Evolutionary conservation across 352 stramenopile species (phyloP), one percentile per base, ranked within the genome.

Genomic region (Phytophthora citrophthora): DNA sequence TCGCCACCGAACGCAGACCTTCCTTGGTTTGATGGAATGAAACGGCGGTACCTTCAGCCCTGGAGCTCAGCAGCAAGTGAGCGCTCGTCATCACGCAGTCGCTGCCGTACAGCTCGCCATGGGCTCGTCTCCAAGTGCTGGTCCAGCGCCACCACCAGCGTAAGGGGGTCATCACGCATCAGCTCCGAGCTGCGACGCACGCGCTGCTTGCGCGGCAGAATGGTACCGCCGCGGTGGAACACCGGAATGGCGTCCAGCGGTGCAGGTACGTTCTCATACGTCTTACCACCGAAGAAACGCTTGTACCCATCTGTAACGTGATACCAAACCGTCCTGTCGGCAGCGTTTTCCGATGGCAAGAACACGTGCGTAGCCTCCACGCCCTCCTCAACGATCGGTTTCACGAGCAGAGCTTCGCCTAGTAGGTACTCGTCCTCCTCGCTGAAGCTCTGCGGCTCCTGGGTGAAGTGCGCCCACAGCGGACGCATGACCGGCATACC

Each of bases 81-180:
- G 44, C 83, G 74, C 81, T 98, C 94, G 64, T 99, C 97, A 69
- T 99, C 98, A n/a, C n/a, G n/a, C n/a, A n/a, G n/a, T n/a, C n/a
- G n/a, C n/a, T n/a, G 49, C 99, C 84, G 74, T 99, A 99, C 0
- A 99, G 79, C 24, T 75, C 54, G 12, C 98, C 97, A 3, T 58
- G 56, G 7, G 97, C 97, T n/a, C n/a, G n/a, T n/a, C 32, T 83
- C 70, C n/a, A 86, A 80, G 18, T 74, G 63, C 9, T 73, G 68
- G 65, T 99, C 89, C 34, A 99, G 75, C 20, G 97, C 90, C 61
- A 99, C 81, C 32, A 98, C 91, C 9, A 99, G 83, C 41, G 97
- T 99, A 62, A 98, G 98, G 31, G 98, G 98, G 69, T 99, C 98
- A 31, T 90, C 81, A n/a, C 71, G 83, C 97, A 99, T 99, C 31